Evolutionary conservation across 2,329 filamentous ascomycete genomes (phyloP).

Genomic region (Colletotrichum chlorophyti): DNA sequence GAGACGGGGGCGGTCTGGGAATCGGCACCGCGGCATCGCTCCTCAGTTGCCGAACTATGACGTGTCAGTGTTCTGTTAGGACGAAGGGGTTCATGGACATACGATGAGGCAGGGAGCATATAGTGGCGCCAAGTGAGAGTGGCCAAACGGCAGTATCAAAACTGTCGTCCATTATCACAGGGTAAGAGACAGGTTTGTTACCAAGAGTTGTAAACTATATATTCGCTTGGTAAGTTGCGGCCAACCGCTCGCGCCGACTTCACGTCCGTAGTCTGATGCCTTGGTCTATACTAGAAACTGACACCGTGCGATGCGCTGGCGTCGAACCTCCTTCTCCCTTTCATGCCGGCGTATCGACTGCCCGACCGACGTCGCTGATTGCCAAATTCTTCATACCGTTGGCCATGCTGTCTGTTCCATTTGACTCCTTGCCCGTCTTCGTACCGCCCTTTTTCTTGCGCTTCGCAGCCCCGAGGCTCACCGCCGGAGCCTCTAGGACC

Average conservation of each 20-base stretch:
- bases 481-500: conserved; percentile 65
- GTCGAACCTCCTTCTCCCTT: background rate
- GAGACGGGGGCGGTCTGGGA: too few species aligned
- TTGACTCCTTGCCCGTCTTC: background rate
- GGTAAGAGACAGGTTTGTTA: too few species aligned
- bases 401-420: background rate
- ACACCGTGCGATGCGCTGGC: too few species aligned
- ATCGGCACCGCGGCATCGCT: too few species aligned
- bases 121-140: too few species aligned
- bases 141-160: too few species aligned
- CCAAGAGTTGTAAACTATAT: too few species aligned
- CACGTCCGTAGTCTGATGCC: too few species aligned
- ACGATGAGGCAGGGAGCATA: background rate
- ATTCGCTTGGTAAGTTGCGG: too few species aligned
- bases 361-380: background rate
- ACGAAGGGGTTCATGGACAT: background rate
- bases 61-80: too few species aligned
- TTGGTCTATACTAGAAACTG: background rate
- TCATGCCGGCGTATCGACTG: conserved; percentile 5
- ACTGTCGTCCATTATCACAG: too few species aligned
- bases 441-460: conserved; percentile 41
- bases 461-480: conserved; percentile 42
- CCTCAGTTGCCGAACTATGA: too few species aligned
- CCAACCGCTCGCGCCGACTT: background rate
- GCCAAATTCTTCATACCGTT: background rate